Conservation (phyloP, 2,329 filamentous ascomycete species). For the Fusarium sulawesiense region DNA sequence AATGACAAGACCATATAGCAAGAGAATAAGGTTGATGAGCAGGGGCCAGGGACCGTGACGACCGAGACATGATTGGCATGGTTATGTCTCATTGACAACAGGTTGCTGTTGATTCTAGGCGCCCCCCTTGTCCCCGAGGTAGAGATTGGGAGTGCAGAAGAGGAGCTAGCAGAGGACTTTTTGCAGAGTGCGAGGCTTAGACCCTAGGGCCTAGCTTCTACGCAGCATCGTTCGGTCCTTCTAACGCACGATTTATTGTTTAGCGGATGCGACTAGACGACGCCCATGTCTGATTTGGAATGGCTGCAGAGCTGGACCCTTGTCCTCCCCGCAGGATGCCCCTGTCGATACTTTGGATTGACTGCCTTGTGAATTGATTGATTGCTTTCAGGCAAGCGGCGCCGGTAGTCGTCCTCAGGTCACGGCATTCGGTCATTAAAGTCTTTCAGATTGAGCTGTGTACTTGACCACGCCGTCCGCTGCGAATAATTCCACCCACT, state of each 20-base stretch:
- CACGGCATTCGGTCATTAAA: conserved; percentile 32
- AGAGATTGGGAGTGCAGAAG: conserved; percentile 29
- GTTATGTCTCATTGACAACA: conserved; percentile 32
- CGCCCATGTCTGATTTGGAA: conserved; percentile 37
- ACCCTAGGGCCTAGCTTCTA: conserved; percentile 43
- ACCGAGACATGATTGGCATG: conserved; percentile 34
- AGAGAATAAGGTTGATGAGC: conserved; percentile 37
- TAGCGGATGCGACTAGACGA: conserved; percentile 39
- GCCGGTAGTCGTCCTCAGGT: conserved; percentile 32
- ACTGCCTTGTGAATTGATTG: conserved; percentile 20
- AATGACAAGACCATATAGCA: conserved; percentile 11
- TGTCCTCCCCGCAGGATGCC: conserved; percentile 40
- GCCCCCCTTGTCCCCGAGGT: conserved; percentile 24
- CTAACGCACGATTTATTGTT: conserved; percentile 46
- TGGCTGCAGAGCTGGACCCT: conserved; percentile 29
- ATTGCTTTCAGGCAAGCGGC: conserved; percentile 23
- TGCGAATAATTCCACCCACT: neutral
- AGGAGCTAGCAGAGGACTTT: conserved; percentile 39
- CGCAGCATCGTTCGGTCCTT: conserved; percentile 48
- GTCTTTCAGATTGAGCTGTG: neutral
- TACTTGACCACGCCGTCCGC: conserved; percentile 14
- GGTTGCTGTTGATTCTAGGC: conserved; percentile 19
- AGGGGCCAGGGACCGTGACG: conserved; percentile 26
- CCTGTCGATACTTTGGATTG: conserved; percentile 34
- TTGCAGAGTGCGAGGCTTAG: conserved; percentile 46